Conservation (phyloP, 2,329 filamentous ascomycete species). For the Elsinoe batatas region DNA sequence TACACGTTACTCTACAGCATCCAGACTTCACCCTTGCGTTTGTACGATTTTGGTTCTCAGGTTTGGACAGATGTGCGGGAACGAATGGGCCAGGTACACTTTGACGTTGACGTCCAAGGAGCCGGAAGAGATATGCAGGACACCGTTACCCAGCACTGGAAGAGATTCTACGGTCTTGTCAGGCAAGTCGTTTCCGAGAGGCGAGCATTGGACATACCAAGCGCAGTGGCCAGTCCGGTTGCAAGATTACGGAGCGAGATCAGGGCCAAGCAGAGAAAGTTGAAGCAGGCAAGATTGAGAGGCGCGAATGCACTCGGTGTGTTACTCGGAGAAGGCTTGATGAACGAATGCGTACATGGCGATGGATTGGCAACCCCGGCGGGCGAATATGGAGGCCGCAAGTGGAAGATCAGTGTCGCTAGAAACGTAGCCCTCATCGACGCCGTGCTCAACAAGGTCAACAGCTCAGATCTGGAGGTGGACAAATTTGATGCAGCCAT, state of each 20-base stretch:
- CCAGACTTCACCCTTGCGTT: slow-evolving; percentile 68
- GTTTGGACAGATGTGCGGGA: slow-evolving; percentile 55
- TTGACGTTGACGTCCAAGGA: slow-evolving; percentile 17
- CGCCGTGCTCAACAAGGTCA: slow-evolving; percentile 65
- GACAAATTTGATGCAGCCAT: slow-evolving; percentile 48
- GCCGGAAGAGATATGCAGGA: slow-evolving; percentile 24
- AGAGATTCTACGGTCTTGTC: slow-evolving; percentile 67
- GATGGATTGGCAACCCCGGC: slow-evolving; percentile 24
- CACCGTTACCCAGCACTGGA: slow-evolving; percentile 23
- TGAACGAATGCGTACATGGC: slow-evolving; percentile 36
- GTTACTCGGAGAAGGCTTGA: slow-evolving; percentile 75
- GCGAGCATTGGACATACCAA: slow-evolving; percentile 60
- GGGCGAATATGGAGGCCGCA: slow-evolving; percentile 27
- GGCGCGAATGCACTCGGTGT: slow-evolving; percentile 81
- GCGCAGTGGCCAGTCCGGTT: slow-evolving; percentile 66
- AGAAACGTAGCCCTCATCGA: slow-evolving; percentile 79
- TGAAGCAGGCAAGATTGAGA: slow-evolving; percentile 65
- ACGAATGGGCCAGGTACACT: slow-evolving; percentile 23
- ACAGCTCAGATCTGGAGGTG: slow-evolving; percentile 47
- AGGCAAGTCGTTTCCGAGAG: slow-evolving; percentile 63
- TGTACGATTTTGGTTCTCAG: slow-evolving; percentile 63
- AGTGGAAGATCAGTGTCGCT: slow-evolving; percentile 67
- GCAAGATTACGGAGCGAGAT: slow-evolving; percentile 66
- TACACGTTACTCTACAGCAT: slow-evolving; percentile 75
- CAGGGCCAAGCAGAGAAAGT: slow-evolving; percentile 58